Base-by-base conservation (phyloP, 352 stramenopile species). In the Bremia lactucae region DNA sequence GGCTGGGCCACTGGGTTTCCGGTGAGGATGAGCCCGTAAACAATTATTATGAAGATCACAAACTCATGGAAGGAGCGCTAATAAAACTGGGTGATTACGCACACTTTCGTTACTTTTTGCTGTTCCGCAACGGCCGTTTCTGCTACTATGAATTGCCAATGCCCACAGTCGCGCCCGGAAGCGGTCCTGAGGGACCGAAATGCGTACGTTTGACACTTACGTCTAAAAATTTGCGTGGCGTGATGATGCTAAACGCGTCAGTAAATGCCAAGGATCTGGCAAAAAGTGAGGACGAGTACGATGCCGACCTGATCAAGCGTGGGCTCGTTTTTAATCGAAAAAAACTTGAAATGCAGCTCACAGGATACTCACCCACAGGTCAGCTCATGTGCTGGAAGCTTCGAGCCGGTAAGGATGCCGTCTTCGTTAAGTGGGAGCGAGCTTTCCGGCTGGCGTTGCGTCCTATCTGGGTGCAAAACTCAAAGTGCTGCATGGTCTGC, bases 71-170 rank as follows among this genome's bases (percentile, higher is more conserved):
- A 36, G 78, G 78, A 15, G 67, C 78, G 36, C 68, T 91, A 28
- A 91, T 91, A 52, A 91, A 91, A 50, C 56, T 87, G 23, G 78
- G 78, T 42, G 78, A 91, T 52, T 91, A 91, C 52, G 75, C 78
- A 57, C 78, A 88, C 45, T 91, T 85, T 46, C 75, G 78, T 13
- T 91, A 91, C 58, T 91, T 91, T 43, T 42, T 87, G 36, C 72
- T 91, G 5, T 87, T 74, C 49, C 72, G 75, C 43, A 87, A 87
- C 36, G 78, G 78, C 22, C 68, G 75, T 36, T 83, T 91, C 49
- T 88, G 77, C 66, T 91, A 91, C 61, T 91, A 91, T 52, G 78
- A 91, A 52, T 56, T 91, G 38, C 73, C 75, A 13, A 79, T 91
- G 52, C 67, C 68, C 14, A 50, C 65, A 3, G 41, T 59, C 7